Evolutionary conservation across 1,139 yeast genomes (phyloP).

Genomic region (Kurtzmaniella quercitrusa): DNA sequence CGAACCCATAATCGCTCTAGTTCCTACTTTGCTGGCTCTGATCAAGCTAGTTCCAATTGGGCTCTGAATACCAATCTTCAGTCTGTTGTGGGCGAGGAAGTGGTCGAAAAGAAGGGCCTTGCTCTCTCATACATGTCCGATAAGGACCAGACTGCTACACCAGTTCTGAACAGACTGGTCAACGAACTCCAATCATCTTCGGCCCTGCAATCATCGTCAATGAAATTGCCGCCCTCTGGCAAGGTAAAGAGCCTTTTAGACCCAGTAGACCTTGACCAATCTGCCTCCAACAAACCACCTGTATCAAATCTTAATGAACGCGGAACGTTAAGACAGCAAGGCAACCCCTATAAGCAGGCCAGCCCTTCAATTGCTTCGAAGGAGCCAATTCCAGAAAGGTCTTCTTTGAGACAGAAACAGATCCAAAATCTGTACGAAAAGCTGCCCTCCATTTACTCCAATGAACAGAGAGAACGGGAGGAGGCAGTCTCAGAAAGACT

Average conservation of each 20-base stretch:
- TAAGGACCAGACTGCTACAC: neutral
- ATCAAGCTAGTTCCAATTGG: neutral
- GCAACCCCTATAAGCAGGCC: neutral
- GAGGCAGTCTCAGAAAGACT: neutral
- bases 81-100: neutral
- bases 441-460: neutral
- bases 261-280: neutral
- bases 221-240: neutral
- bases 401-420: neutral
- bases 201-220: neutral
- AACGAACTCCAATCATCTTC: neutral
- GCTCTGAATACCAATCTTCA: neutral
- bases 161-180: neutral
- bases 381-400: neutral
- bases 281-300: neutral
- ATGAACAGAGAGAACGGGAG: neutral
- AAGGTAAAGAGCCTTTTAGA: neutral
- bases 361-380: too few species aligned
- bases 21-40: neutral
- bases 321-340: neutral
- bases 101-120: neutral
- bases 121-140: neutral
- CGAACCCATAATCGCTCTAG: neutral
- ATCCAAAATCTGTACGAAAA: neutral
- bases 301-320: neutral